phyloP scores from a whole-genome alignment of 345 rosid genomes.

The Zanthoxylum bungeanum region DNA sequence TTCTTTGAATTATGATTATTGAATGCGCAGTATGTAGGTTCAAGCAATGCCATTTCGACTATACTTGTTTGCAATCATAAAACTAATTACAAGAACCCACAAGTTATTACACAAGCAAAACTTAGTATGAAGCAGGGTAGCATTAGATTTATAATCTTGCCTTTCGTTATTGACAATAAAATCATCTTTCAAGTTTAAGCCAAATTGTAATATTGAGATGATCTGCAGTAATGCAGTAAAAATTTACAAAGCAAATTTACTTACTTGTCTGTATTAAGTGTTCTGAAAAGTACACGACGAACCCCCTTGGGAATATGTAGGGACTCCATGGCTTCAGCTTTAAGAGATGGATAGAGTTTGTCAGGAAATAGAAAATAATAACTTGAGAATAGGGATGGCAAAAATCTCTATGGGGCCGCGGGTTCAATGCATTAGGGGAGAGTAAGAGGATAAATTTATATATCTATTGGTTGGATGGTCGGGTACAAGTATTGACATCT shows the following conservation, averaged over 20 bases:
- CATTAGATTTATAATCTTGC: not conserved
- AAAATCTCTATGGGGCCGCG: too few relatives aligned
- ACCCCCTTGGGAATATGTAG: slow-evolving; percentile 74
- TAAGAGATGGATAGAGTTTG: slow-evolving; percentile 3
- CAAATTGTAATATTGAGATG: not conserved
- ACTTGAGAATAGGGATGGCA: too few relatives aligned
- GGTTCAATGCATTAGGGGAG: too few relatives aligned
- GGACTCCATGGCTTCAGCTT: slow-evolving; percentile 87
- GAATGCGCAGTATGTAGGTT: not conserved
- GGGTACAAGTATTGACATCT: too few relatives aligned
- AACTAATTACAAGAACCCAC: not conserved
- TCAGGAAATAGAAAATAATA: too few relatives aligned
- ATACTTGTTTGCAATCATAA: too few relatives aligned
- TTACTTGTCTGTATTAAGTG: slow-evolving; percentile 81
- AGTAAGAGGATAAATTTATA: too few relatives aligned
- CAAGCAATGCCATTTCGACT: not conserved
- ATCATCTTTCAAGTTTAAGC: not conserved
- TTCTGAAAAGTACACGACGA: slow-evolving; percentile 81
- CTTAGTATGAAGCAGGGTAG: not conserved
- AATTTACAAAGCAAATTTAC: not conserved
- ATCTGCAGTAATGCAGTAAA: not conserved
- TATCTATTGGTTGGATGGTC: too few relatives aligned
- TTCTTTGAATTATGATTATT: not conserved
- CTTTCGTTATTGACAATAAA: not conserved
- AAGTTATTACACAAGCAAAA: not conserved